Conservation (phyloP, 345 rosid species). For the Citrus mangshanensis region DNA sequence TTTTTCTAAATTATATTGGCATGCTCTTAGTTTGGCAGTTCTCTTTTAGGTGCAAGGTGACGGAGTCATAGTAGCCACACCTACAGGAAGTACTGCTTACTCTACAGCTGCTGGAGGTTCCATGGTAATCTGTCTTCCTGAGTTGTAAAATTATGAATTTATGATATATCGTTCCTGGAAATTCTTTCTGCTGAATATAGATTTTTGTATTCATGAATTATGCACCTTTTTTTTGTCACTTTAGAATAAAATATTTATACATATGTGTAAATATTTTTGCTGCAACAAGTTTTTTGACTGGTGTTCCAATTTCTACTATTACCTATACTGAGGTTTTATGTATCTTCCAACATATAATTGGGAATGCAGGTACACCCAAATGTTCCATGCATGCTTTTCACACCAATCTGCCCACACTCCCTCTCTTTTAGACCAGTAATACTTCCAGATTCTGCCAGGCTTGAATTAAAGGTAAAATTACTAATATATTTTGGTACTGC, state of each 20-base stretch:
- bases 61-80: slow-evolving; percentile 98
- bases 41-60: slow-evolving; percentile 90
- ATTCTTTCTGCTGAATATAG: neutral
- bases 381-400: slow-evolving; percentile 97
- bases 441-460: slow-evolving; percentile 97
- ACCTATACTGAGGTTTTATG: neutral
- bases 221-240: neutral
- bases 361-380: slow-evolving; percentile 93
- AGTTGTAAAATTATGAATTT: neutral
- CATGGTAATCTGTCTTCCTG: slow-evolving; percentile 56
- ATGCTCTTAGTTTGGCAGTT: slow-evolving; percentile 1
- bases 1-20: neutral
- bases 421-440: slow-evolving; percentile 96
- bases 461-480: slow-evolving; percentile 72
- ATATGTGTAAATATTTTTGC: neutral
- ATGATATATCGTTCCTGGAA: neutral
- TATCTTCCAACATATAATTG: neutral
- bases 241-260: neutral
- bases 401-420: slow-evolving; percentile 98
- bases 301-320: slow-evolving; percentile 2
- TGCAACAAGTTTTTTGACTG: neutral
- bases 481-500: neutral
- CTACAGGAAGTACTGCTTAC: slow-evolving; percentile 98
- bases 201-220: neutral
- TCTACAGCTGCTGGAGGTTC: slow-evolving; percentile 99